Percentiles rank a stretch among this genome's conserved stretches.
Conservation (phyloP, 139 green algal genomes). For the Closterium sp. region DNA sequence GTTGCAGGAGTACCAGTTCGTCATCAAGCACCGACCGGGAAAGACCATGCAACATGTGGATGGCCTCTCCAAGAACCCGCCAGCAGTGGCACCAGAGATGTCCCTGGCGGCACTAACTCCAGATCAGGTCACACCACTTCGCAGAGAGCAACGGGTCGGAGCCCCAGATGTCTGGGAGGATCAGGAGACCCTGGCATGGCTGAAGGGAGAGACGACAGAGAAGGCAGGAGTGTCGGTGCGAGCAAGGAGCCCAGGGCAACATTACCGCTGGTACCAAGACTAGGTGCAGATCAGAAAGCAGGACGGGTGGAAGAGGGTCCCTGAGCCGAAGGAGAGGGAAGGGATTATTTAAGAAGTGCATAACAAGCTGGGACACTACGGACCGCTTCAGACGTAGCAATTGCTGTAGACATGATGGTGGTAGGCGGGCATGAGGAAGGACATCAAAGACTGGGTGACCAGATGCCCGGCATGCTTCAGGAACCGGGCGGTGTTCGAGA, state of each 20-base stretch:
- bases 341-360: background rate
- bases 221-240: background rate
- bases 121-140: too few species aligned
- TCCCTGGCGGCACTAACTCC: too few species aligned
- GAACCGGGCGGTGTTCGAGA: too few species aligned
- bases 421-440: background rate
- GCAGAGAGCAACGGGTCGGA: too few species aligned
- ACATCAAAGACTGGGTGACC: too few species aligned
- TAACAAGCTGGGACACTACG: background rate
- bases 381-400: background rate
- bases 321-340: background rate
- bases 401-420: background rate
- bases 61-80: background rate
- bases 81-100: too few species aligned
- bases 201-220: background rate
- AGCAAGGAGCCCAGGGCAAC: background rate
- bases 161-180: too few species aligned
- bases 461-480: too few species aligned
- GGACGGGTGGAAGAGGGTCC: background rate
- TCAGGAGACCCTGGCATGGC: background rate
- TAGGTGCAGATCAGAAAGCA: background rate
- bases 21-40: background rate
- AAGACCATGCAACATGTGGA: conserved; percentile 1
- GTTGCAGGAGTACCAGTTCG: background rate
- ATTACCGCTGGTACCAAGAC: background rate